These are phyloP conservation scores for Metschnikowia lochheadii DNA, from an alignment of 805 yeast genomes.

Conservation along the genomic window DNA sequence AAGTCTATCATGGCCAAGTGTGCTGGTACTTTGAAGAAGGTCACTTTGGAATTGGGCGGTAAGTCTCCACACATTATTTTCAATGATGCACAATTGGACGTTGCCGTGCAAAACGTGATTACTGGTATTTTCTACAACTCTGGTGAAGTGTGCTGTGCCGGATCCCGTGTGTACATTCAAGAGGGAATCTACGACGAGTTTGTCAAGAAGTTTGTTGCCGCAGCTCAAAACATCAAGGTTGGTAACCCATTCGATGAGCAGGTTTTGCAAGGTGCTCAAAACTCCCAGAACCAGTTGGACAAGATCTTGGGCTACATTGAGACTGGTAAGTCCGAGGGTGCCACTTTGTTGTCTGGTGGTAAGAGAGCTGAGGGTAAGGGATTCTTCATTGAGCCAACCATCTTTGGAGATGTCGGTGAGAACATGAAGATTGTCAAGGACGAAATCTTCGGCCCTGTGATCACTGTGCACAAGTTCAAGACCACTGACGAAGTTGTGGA, in stretches of 20 bases:
- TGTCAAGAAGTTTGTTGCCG: constrained; percentile 55
- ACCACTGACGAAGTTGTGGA: constrained; percentile 77
- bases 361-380: constrained; percentile 48
- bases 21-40: constrained; percentile 72
- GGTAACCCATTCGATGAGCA: constrained; percentile 84
- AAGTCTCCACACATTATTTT: constrained; percentile 90
- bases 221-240: constrained; percentile 51
- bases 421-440: constrained; percentile 74
- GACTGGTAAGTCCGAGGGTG: constrained; percentile 80
- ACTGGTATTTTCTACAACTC: constrained; percentile 87
- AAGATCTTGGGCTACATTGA: constrained; percentile 75
- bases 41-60: constrained; percentile 94
- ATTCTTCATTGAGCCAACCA: constrained; percentile 73
- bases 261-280: constrained; percentile 89
- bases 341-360: constrained; percentile 80
- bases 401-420: constrained; percentile 76
- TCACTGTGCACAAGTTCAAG: constrained; percentile 74
- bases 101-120: constrained; percentile 71
- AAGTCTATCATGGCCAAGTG: constrained; percentile 81
- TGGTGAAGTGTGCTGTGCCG: constrained; percentile 96
- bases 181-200: constrained; percentile 78
- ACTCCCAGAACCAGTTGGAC: constrained; percentile 72
- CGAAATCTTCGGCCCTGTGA: constrained; percentile 95
- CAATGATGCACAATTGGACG: constrained; percentile 76
- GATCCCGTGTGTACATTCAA: constrained; percentile 87